Evolutionary conservation across 2,329 filamentous ascomycete species (phyloP).

Genomic region (Botrytis paeoniae): DNA sequence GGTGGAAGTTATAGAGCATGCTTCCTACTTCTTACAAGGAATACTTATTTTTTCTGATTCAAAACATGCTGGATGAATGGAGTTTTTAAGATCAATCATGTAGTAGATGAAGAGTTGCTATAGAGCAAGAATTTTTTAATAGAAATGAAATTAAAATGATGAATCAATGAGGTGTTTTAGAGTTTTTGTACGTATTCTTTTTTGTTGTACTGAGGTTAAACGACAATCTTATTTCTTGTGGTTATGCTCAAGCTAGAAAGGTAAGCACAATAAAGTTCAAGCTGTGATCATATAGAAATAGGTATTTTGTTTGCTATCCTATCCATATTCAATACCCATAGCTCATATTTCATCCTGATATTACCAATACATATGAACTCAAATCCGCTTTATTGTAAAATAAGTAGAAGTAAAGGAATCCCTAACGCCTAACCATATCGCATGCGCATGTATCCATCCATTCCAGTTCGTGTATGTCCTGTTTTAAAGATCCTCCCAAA

Average conservation of each 20-base stretch:
- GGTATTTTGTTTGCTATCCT: not conserved
- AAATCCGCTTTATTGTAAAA: not conserved
- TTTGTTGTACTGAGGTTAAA: not conserved
- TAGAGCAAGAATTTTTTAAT: slow-evolving; percentile 16
- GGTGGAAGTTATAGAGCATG: slow-evolving; percentile 15
- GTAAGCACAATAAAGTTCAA: not conserved
- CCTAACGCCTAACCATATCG: not conserved
- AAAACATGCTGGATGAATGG: slow-evolving; percentile 8
- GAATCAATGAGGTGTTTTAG: not conserved
- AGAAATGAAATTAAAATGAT: slow-evolving; percentile 13
- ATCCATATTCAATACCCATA: not conserved
- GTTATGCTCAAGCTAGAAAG: not conserved
- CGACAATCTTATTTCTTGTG: not conserved
- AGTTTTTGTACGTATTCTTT: not conserved
- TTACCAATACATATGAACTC: not conserved
- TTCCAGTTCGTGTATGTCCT: not conserved
- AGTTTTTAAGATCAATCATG: slow-evolving; percentile 16
- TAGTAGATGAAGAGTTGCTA: slow-evolving; percentile 12
- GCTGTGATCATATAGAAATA: not conserved
- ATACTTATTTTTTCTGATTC: slow-evolving; percentile 12
- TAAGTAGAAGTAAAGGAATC: not conserved
- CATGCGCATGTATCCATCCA: not conserved
- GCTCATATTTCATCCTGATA: slow-evolving; percentile 1
- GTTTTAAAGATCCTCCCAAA: not conserved
- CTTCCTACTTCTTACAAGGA: slow-evolving; percentile 11